Base-by-base conservation (phyloP, 2,329 filamentous ascomycete species). In the Ascochyta fabae region DNA sequence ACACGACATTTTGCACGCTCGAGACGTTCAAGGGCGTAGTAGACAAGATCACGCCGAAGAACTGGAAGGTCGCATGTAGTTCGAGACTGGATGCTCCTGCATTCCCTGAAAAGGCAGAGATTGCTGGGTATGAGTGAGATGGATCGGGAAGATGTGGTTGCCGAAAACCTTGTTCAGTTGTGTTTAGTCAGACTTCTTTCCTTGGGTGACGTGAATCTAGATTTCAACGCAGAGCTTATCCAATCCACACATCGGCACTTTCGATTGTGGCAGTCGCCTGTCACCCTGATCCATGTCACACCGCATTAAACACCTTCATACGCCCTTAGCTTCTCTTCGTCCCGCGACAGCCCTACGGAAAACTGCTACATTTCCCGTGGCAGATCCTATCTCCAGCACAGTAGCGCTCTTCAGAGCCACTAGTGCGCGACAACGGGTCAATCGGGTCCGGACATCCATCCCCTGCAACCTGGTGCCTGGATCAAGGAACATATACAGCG, bases 21-120 rank as follows among this genome's bases (percentile, higher is more conserved):
- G 86, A 89, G 53, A 92, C 94, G 0, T 99, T 99, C 82, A 98
- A 98, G 77, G 81, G 86, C 47, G 91, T 97, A 51, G 92, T 95
- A 2, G 94, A 98, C 77, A 92, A 91, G 68, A 96, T 90, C 71
- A 95, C 91, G 1, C 95, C 95, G 0, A 79, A 80, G 55, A 84
- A 92, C 73, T 98, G 93, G 94, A 85, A 84, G 68, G 71, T 75
- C 16, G 85, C 85, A 48, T 91, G 88, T 68, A 73, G 76, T 36
- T 76, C 75, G 52, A 87, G 88, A 63, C 64, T 89, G 35, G 84
- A 84, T 39, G 74, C 79, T 57, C 79, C 80, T 2, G 76, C 81
- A 4, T 81, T 85, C 58, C 83, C 82, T 0, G 75, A 73, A 22
- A 64, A 69, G 48, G 29, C 54, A 6, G 72, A 78, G 38, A 67